phyloP scores from a whole-genome alignment of 2,329 filamentous ascomycete species.

The Pezicula neosporulosa region DNA sequence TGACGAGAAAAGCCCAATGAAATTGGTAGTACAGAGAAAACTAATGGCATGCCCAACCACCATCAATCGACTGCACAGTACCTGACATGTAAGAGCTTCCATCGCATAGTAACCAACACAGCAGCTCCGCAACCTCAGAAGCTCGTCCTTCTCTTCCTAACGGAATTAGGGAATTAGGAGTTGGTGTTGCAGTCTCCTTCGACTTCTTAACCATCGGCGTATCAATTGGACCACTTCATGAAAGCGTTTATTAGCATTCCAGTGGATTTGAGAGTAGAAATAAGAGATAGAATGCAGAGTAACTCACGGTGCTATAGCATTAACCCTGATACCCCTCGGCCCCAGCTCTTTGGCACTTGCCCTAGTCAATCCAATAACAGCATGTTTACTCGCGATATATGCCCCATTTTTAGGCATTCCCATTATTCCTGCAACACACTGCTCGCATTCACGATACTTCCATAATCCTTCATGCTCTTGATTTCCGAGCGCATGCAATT shows the following conservation, averaged over 20 bases:
- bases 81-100: slow-evolving; percentile 9
- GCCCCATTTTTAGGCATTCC: slow-evolving; percentile 26
- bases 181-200: neutral
- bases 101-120: slow-evolving; percentile 12
- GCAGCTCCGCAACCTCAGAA: slow-evolving; percentile 25
- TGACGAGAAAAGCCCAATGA: no score
- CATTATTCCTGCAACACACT: slow-evolving; percentile 37
- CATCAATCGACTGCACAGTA: slow-evolving; percentile 9
- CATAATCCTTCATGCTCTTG: slow-evolving; percentile 39
- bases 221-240: slow-evolving; percentile 8
- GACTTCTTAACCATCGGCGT: slow-evolving; percentile 5
- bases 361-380: slow-evolving; percentile 26
- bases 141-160: slow-evolving; percentile 28
- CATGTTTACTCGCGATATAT: slow-evolving; percentile 29
- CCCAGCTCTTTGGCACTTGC: slow-evolving; percentile 27
- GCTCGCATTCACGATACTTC: slow-evolving; percentile 54
- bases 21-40: no score
- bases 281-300: neutral
- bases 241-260: no score
- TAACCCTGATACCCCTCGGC: slow-evolving; percentile 9
- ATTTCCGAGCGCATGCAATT: slow-evolving; percentile 48
- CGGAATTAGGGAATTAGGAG: slow-evolving; percentile 1
- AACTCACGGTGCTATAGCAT: slow-evolving; percentile 14
- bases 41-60: slow-evolving; percentile 5
- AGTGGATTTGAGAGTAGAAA: neutral